These are phyloP conservation scores for Leishmania braziliensis DNA, from an alignment of 208 protist genomes.

Conservation along the genomic window DNA sequence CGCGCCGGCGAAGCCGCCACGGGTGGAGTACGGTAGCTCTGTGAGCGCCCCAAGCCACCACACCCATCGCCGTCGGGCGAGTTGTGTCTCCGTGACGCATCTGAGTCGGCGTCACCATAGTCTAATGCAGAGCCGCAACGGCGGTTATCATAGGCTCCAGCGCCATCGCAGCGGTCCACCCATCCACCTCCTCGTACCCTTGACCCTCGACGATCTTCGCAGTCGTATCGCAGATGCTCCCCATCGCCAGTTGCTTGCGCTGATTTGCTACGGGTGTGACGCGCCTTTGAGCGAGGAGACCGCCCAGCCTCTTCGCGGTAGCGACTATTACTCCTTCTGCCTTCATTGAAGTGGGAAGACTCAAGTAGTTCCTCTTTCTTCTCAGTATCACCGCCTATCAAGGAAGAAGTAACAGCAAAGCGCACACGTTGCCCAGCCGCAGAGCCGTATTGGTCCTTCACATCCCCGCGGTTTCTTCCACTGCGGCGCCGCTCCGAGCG, in stretches of 20 bases:
- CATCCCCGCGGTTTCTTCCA: no score
- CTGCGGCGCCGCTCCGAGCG: neutral
- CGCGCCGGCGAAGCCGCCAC: neutral
- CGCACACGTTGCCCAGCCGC: neutral
- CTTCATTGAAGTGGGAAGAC: neutral
- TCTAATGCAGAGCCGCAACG: neutral
- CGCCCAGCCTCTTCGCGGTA: neutral
- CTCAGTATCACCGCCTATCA: neutral
- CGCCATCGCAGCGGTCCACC: neutral
- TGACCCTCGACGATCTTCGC: neutral
- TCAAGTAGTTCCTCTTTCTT: neutral
- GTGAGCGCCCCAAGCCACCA: slow-evolving; percentile 8
- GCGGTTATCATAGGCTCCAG: neutral
- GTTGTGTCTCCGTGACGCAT: neutral
- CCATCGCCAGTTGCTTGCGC: neutral
- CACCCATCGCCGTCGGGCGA: neutral
- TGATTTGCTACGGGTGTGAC: neutral
- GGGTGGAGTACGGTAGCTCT: neutral
- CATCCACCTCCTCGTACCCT: neutral
- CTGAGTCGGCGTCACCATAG: slow-evolving; percentile 21
- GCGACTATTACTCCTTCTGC: neutral
- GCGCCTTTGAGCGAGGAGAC: neutral
- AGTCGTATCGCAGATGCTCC: neutral
- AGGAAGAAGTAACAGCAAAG: neutral
- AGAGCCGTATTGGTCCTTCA: neutral